Conservation (phyloP, 2,329 filamentous ascomycete genomes). For the Trichoderma semiorbis region DNA sequence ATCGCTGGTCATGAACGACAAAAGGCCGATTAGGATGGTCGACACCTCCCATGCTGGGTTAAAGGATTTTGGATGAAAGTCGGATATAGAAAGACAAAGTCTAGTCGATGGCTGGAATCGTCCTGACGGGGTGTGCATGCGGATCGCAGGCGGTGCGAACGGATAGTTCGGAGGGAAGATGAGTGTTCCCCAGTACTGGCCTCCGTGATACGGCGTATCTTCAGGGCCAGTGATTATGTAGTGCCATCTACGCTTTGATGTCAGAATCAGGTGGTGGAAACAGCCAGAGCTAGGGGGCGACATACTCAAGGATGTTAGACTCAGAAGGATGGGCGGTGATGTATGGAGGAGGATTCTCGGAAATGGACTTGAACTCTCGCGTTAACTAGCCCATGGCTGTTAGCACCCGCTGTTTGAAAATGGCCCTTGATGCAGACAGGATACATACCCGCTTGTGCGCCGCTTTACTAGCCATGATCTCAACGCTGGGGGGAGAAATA, state of each 20-base stretch:
- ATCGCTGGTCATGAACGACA: constrained; percentile 98
- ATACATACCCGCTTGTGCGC: constrained; percentile 65
- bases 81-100: constrained; percentile 91
- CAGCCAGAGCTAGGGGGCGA: constrained; percentile 15
- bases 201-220: constrained; percentile 86
- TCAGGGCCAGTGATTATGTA: constrained; percentile 94
- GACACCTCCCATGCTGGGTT: constrained; percentile 98
- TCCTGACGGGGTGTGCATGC: constrained; percentile 96
- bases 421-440: not conserved
- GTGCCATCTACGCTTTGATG: constrained; percentile 63
- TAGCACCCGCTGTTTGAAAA: not conserved
- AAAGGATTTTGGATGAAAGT: constrained; percentile 97
- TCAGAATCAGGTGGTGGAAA: not conserved
- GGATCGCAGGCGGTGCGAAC: constrained; percentile 93
- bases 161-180: constrained; percentile 96
- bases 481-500: not conserved
- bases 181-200: constrained; percentile 97
- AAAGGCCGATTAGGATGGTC: constrained; percentile 88
- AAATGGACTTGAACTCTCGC: constrained; percentile 60
- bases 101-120: constrained; percentile 91
- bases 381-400: constrained; percentile 46
- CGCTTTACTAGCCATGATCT: constrained; percentile 65
- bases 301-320: constrained; percentile 83
- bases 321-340: constrained; percentile 88
- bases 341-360: constrained; percentile 78